These are phyloP conservation scores for Maudiozyma turicensis DNA, from an alignment of 805 yeast species.

Conservation along the genomic window DNA sequence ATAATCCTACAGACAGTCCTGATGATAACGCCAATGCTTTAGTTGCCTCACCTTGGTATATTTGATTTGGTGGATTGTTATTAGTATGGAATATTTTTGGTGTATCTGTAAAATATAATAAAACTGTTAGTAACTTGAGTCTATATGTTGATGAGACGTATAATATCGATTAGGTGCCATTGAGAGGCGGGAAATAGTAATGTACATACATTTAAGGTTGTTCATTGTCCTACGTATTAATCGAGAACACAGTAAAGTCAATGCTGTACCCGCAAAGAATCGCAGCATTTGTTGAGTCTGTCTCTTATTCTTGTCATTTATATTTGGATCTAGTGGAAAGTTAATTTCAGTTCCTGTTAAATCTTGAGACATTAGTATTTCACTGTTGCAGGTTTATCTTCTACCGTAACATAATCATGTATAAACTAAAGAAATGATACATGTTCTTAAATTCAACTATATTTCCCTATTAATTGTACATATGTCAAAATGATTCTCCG, in stretches of 20 bases:
- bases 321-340: background rate
- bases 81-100: constrained; percentile 78
- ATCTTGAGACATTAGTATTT: background rate
- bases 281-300: constrained; percentile 47
- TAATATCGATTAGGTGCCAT: background rate
- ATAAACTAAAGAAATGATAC: too few relatives aligned
- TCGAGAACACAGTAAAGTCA: constrained; percentile 63
- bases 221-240: constrained; percentile 67
- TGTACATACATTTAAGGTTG: constrained; percentile 49
- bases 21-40: constrained; percentile 80
- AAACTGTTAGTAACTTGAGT: constrained; percentile 1
- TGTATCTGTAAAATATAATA: constrained; percentile 30
- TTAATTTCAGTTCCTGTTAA: background rate
- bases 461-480: too few relatives aligned
- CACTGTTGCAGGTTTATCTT: too few relatives aligned
- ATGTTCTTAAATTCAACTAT: too few relatives aligned
- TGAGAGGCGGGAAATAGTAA: background rate
- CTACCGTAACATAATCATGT: too few relatives aligned
- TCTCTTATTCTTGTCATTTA: background rate
- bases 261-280: constrained; percentile 63
- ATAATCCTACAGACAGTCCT: constrained; percentile 57
- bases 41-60: constrained; percentile 73
- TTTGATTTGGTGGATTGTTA: constrained; percentile 48
- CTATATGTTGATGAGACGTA: too few relatives aligned
- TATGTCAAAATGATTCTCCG: too few relatives aligned